Evolutionary conservation across 331 rosid species (phyloP).

Genomic region (Malus hybrid): DNA sequence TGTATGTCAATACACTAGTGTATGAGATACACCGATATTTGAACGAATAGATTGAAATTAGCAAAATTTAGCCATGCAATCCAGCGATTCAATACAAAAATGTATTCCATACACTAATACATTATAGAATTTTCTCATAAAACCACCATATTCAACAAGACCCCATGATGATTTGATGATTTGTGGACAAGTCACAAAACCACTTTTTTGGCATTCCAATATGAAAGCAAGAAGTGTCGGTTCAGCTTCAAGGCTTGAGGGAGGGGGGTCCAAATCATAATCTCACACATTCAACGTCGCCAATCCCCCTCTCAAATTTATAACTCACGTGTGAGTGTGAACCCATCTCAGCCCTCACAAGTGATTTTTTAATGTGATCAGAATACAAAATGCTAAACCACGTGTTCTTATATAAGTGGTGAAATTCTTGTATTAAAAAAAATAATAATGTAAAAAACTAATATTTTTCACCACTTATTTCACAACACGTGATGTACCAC

Average conservation of each 20-base stretch:
- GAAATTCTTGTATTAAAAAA: no score
- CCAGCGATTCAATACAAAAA: no score
- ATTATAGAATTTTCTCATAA: no score
- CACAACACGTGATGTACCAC: no score
- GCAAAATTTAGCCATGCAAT: no score
- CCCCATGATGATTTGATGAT: not conserved
- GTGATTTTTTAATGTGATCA: no score
- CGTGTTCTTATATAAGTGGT: accelerated
- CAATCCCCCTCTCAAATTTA: not conserved
- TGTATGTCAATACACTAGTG: no score
- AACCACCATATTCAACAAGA: not conserved
- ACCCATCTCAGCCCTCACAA: not conserved
- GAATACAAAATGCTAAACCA: accelerated
- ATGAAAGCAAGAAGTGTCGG: not conserved
- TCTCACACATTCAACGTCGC: not conserved
- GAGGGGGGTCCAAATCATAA: conserved; percentile 1
- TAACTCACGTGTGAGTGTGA: conserved; percentile 10
- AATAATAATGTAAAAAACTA: no score
- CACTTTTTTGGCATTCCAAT: not conserved
- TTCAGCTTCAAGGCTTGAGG: not conserved
- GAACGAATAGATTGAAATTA: no score
- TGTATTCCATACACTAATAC: no score
- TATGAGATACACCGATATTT: no score
- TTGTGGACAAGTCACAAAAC: not conserved
- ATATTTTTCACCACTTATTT: no score